phyloP scores from a whole-genome alignment of 192 early-diverging fungal species.

The Rhizoclosmatium globosum region DNA sequence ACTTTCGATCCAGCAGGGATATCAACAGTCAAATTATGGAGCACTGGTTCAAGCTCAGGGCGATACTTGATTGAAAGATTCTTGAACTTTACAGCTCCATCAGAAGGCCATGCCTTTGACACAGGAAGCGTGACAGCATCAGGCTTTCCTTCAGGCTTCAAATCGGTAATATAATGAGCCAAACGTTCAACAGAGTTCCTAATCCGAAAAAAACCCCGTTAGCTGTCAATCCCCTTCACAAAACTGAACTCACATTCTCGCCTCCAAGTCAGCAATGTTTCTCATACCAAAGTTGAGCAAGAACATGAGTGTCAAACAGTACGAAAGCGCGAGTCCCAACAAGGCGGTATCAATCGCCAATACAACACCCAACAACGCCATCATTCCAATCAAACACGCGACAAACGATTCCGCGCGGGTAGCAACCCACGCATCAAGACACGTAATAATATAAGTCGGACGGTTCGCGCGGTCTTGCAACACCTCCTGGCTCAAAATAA shows the following conservation, averaged over 20 bases:
- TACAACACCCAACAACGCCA: constrained; percentile 23
- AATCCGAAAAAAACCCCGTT: constrained; percentile 37
- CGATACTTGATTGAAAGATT: constrained; percentile 66
- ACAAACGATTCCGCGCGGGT: constrained; percentile 31
- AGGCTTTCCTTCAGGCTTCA: constrained; percentile 52
- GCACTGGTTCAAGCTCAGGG: constrained; percentile 60
- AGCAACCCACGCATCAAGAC: constrained; percentile 73
- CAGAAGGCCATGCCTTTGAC: constrained; percentile 37
- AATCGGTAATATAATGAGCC: not conserved
- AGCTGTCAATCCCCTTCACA: too few species aligned
- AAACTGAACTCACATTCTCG: constrained; percentile 39
- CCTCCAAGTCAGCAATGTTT: constrained; percentile 51
- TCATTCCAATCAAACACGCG: not conserved
- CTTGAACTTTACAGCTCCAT: constrained; percentile 64
- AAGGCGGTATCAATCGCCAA: constrained; percentile 5
- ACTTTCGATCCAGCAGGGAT: constrained; percentile 77
- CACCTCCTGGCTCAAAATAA: constrained; percentile 58
- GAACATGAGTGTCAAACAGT: constrained; percentile 64
- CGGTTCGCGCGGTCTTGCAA: constrained; percentile 44
- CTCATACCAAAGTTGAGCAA: constrained; percentile 81
- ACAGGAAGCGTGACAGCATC: constrained; percentile 34
- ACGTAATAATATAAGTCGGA: constrained; percentile 75
- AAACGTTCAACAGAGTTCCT: constrained; percentile 17
- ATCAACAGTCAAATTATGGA: constrained; percentile 74
- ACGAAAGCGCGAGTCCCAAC: constrained; percentile 10